Evolutionary conservation across 129 eudicot species (phyloP), one percentile per base, ranked within the genome.

Genomic region (Centella asiatica): DNA sequence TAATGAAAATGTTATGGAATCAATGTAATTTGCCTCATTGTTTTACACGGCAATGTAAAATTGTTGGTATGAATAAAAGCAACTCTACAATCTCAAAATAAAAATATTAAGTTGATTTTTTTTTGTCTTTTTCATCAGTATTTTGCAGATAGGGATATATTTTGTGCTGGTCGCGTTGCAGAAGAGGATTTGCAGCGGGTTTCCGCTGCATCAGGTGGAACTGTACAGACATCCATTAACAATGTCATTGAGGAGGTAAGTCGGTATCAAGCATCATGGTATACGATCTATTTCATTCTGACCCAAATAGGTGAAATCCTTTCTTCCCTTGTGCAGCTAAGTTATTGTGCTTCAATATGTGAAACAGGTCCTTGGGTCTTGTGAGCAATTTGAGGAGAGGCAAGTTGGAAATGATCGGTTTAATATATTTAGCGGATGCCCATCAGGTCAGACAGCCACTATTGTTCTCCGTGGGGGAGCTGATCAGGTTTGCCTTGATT

Each of bases 91-190:
- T n/a, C 5, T 55, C 33, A 53, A 37, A 20, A 8, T 23, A 25
- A 33, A 11, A 48, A 19, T 31, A 12, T 50, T 4, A 22, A 31
- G 12, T 33, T 2, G 31, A 18, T 37, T 7, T 2, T 53, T 19
- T 10, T 33, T 20, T 78, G 39, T 69, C 11, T 67, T 54, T 66
- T 58, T 66, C 95, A 93, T 66, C 95, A 93, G 96, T 93, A 93
- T 78, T 93, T 93, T 85, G 99, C 99, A 52, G 99, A 93, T 52
- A 78, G 99, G 42, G 99, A 93, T 82, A 87, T 93, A 24, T 93
- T 93, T 56, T 93, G 99, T 69, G 99, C 99, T 72, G 99, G 99
- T 11, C 88, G 99, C 65, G 99, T 93, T 60, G 66, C 90, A 58
- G 99, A 93, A 76, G 99, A 93, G 72, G 99, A 93, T 77, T 70